These are phyloP conservation scores for Alternaria tenuissima DNA, from an alignment of 2,329 filamentous ascomycete species.

Conservation along the genomic window DNA sequence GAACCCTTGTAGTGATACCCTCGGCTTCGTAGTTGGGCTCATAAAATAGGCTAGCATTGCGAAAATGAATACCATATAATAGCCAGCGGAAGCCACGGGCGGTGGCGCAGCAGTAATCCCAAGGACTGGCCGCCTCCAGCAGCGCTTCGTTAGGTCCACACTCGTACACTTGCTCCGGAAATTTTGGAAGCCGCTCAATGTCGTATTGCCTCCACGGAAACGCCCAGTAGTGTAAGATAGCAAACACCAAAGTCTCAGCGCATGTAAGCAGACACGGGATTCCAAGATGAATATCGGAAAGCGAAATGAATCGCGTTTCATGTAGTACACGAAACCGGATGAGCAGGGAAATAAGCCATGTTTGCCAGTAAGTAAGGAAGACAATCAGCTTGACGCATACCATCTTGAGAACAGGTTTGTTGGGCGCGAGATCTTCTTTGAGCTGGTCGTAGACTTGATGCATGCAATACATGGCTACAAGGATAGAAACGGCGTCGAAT, in stretches of 20 bases:
- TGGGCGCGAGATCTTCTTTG: slow-evolving; percentile 70
- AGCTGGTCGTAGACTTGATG: slow-evolving; percentile 88
- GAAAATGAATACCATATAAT: slow-evolving; percentile 73
- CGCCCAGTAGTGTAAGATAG: slow-evolving; percentile 80
- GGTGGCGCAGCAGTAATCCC: slow-evolving; percentile 83
- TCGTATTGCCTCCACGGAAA: slow-evolving; percentile 80
- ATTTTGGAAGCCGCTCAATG: slow-evolving; percentile 29
- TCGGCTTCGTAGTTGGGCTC: slow-evolving; percentile 1
- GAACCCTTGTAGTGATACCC: background rate
- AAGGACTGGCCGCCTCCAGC: slow-evolving; percentile 76
- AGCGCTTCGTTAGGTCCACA: slow-evolving; percentile 73
- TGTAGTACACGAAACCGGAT: slow-evolving; percentile 70
- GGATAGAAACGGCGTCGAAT: slow-evolving; percentile 75
- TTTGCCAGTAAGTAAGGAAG: slow-evolving; percentile 90
- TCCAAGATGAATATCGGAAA: slow-evolving; percentile 80
- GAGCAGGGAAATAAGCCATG: slow-evolving; percentile 56
- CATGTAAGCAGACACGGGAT: slow-evolving; percentile 81
- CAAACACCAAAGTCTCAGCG: slow-evolving; percentile 84
- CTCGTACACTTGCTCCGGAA: slow-evolving; percentile 55
- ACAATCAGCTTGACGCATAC: slow-evolving; percentile 89
- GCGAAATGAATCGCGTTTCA: slow-evolving; percentile 68
- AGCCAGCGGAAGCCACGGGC: slow-evolving; percentile 82
- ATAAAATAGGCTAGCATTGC: slow-evolving; percentile 57
- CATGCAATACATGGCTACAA: slow-evolving; percentile 87
- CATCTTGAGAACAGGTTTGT: slow-evolving; percentile 81